Evolutionary conservation across 495 filamentous ascomycete species (phyloP).

Genomic region (Astrothelium macrocarpum): DNA sequence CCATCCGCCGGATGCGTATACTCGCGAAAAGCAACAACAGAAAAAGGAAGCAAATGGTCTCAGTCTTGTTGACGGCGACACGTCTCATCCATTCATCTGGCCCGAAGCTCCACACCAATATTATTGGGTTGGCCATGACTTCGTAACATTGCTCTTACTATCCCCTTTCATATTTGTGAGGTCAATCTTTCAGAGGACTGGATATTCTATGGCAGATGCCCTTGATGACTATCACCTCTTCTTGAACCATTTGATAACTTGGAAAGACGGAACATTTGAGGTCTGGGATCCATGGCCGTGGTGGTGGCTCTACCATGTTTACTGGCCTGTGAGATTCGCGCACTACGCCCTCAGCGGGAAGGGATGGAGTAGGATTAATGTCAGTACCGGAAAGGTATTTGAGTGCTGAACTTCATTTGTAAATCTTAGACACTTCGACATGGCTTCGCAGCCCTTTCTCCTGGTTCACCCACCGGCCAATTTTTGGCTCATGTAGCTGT

Average conservation of each 20-base stretch:
- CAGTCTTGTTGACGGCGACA: conserved; percentile 12
- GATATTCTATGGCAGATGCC: not conserved
- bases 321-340: conserved; percentile 47
- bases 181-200: not conserved
- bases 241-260: conserved; percentile 38
- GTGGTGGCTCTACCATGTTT: conserved; percentile 50
- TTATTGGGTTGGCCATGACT: conserved; percentile 53
- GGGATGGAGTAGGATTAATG: conserved; percentile 50
- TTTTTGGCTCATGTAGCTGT: not conserved
- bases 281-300: conserved; percentile 52
- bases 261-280: conserved; percentile 53
- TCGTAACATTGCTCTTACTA: conserved; percentile 40
- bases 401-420: conserved; percentile 23
- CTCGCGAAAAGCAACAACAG: not conserved
- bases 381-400: conserved; percentile 51
- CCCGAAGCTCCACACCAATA: conserved; percentile 29
- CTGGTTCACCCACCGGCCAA: not conserved
- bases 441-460: not conserved
- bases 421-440: not conserved
- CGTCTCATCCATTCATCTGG: conserved; percentile 15
- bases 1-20: not conserved
- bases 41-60: conserved; percentile 12
- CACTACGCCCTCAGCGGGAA: conserved; percentile 30
- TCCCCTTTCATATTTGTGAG: conserved; percentile 33
- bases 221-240: conserved; percentile 23